Percentiles rank a stretch among this genome's conserved stretches.
Evolutionary conservation across 2,329 filamentous ascomycete genomes (phyloP).

Genomic region (Myriosclerotinia scirpicola): DNA sequence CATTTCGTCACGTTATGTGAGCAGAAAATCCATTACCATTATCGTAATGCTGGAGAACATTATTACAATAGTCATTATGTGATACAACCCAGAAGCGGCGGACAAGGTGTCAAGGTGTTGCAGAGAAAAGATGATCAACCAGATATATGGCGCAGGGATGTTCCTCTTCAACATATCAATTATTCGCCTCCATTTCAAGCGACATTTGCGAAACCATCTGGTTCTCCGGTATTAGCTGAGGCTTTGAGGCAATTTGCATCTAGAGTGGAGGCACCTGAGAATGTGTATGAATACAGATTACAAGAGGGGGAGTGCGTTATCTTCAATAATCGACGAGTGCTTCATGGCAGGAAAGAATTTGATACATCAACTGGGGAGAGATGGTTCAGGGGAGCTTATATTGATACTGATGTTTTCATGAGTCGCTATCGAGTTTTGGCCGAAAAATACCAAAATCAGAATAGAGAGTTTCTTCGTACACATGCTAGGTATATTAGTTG

Average conservation of each 20-base stretch:
- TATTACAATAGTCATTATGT: constrained; percentile 62
- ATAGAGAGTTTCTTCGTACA: background rate
- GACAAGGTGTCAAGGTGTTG: too few species aligned
- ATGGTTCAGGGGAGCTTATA: constrained; percentile 85
- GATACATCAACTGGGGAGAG: constrained; percentile 64
- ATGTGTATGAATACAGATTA: constrained; percentile 70
- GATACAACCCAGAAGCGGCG: constrained; percentile 40
- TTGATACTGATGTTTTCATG: constrained; percentile 64
- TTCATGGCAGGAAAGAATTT: constrained; percentile 81
- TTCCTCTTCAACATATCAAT: constrained; percentile 46
- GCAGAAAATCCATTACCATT: constrained; percentile 60
- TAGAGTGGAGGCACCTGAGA: constrained; percentile 46
- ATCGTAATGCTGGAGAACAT: constrained; percentile 62
- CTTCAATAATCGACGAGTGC: constrained; percentile 85
- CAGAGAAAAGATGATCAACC: too few species aligned
- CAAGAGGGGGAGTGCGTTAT: constrained; percentile 83
- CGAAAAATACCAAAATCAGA: constrained; percentile 24
- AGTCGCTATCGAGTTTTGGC: constrained; percentile 47
- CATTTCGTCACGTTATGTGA: constrained; percentile 45
- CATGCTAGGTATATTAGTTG: constrained; percentile 16
- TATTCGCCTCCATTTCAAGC: constrained; percentile 84
- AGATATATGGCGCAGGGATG: background rate
- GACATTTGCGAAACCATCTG: constrained; percentile 35
- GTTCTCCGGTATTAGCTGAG: background rate
- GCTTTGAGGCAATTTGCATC: constrained; percentile 13